Base-by-base conservation (phyloP, 2,329 filamentous ascomycete species). In the Macrophomina tecta region DNA sequence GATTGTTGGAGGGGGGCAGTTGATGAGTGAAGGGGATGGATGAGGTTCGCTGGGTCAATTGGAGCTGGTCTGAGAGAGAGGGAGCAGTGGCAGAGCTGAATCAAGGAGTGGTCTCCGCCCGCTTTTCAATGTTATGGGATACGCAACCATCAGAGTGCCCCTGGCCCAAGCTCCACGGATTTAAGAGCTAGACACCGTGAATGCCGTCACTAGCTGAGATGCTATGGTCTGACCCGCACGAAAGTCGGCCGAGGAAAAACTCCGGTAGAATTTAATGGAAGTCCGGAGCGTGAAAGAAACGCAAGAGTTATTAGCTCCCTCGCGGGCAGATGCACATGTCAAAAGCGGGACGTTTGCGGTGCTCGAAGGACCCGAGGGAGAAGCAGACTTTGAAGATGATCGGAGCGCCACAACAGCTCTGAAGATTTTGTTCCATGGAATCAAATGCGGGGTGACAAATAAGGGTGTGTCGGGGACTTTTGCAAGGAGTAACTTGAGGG, bases 181-280 rank as follows among this genome's bases (percentile, higher is more conserved):
- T 58, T 58, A 58, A 45, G 38, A 32, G 5, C 30, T 58, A 18
- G 32, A 45, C 6, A n/a, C 55, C 55, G 55, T 11, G n/a, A n/a
- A 30, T 34, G 11, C 23, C 38, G 23, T 45, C 4, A 16, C n/a
- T 36, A 45, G 6, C 11, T 30, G 55, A 16, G 38, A 12, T 12
- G 38, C 9, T 23, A 16, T 30, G 53, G 28, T 16, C 38, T 58
- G 38, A 58, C 16, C 28, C 4, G 5, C 9, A 4, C 5, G 12
- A 23, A 3, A 1, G 45, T 58, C 55, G 55, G 55, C 55, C 55
- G 55, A 58, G 55, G 55, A 28, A 28, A 32, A 58, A 45, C 36
- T 4, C 45, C 55, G 55, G 55, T n/a, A 14, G 7, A 32, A 45
- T 5, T 6, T 5, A 5, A 9, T 32, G 3, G 38, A 58, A 4